A percentile compares a stretch with the other conserved stretches of the same genome.
Conservation (phyloP, 2,329 filamentous ascomycete species). For the Pestalotiopsis sp. region DNA sequence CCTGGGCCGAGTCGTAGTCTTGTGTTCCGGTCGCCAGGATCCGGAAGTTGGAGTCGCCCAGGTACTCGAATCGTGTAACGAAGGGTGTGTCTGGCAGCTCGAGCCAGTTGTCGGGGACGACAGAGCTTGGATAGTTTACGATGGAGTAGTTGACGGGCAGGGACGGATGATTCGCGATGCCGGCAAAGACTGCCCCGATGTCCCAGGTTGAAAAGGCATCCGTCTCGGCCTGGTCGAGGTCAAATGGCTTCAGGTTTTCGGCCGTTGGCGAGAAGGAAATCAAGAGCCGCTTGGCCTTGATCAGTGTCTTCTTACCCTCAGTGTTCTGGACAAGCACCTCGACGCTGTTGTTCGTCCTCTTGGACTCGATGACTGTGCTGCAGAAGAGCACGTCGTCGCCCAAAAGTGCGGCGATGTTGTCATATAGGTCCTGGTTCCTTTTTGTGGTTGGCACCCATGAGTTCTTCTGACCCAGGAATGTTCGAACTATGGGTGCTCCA, state of each 20-base stretch:
- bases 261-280: constrained; percentile 36
- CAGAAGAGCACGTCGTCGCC: constrained; percentile 37
- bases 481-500: constrained; percentile 34
- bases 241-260: constrained; percentile 30
- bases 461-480: constrained; percentile 29
- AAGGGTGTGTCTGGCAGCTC: constrained; percentile 26
- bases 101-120: constrained; percentile 26
- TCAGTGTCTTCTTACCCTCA: constrained; percentile 23
- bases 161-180: constrained; percentile 31
- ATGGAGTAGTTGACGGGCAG: constrained; percentile 27
- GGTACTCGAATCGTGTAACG: constrained; percentile 29
- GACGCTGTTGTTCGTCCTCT: constrained; percentile 30
- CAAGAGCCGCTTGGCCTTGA: constrained; percentile 35
- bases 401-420: constrained; percentile 34
- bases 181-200: constrained; percentile 33
- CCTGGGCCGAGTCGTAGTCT: constrained; percentile 17
- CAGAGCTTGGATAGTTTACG: constrained; percentile 29
- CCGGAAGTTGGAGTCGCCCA: constrained; percentile 26
- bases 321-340: constrained; percentile 29
- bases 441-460: constrained; percentile 34
- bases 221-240: constrained; percentile 31
- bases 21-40: constrained; percentile 27
- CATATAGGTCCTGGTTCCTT: constrained; percentile 42
- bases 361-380: constrained; percentile 32
- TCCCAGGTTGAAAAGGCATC: constrained; percentile 32